Base-by-base conservation (phyloP, 495 filamentous ascomycete genomes). In the Aspergillus campestris region DNA sequence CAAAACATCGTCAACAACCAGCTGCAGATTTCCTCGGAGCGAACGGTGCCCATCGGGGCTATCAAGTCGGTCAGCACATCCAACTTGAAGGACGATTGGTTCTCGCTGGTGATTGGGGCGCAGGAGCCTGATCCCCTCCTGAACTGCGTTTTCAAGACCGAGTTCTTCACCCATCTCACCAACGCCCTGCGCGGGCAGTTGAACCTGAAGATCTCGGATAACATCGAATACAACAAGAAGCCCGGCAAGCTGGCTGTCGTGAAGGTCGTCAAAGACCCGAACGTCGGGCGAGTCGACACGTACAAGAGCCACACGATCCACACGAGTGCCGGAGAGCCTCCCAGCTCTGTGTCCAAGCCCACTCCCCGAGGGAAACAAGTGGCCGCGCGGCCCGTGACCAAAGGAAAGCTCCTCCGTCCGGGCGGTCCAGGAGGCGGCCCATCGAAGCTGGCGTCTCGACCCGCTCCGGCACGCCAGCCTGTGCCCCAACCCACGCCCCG, bases 141-240 rank as follows among this genome's bases (percentile, higher is more conserved):
- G 36, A 92, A 80, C 63, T 99, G 94, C 59, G 69, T 95, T 28
- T 82, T 99, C 62, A 99, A 99, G 71, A 97, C 91, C 0, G 94
- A 99, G 56, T 84, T 99, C 54, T 92, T 96, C 59, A 95, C 89
- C 7, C 89, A 95, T 39, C 78, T 98, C 55, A 78, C 78, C 59
- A 76, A 72, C 34, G 79, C 73, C 32, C 81, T 88, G 61, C 86
- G 83, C 0, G 90, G 84, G 8, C 79, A 84, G 7, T 72, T 92
- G 56, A 86, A 85, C 58, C 61, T 98, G 45, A 87, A 85, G 70
- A 86, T 98, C 47, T 79, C 70, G 11, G 81, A 90, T 48, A 78
- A 72, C 1, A 90, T 99, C 58, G 88, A 96, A 59, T 99, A 92
- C 64, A 89, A 90, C 57, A 99, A 97, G 78, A 99, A 99, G 69